Evolutionary conservation across 495 filamentous ascomycete genomes (phyloP).

Genomic region (Acidomyces sp.): DNA sequence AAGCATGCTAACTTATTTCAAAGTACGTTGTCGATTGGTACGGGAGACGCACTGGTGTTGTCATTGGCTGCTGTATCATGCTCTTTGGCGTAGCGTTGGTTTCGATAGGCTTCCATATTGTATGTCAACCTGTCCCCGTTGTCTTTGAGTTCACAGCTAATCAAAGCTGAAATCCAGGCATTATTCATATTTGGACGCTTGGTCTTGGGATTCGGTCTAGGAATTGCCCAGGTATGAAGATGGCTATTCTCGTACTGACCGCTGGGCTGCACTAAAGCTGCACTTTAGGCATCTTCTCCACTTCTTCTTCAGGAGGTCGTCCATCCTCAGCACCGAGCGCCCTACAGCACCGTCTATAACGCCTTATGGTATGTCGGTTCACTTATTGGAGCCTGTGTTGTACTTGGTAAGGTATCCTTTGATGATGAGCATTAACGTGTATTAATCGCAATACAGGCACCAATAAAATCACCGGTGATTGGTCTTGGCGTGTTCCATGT

Average conservation of each 20-base stretch:
- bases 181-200: slow-evolving; percentile 48
- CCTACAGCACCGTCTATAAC: slow-evolving; percentile 32
- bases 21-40: slow-evolving; percentile 57
- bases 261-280: too few relatives aligned
- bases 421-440: too few relatives aligned
- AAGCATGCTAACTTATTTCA: too few relatives aligned
- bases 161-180: too few relatives aligned
- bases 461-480: too few relatives aligned
- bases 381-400: slow-evolving; percentile 33
- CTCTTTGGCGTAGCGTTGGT: slow-evolving; percentile 22
- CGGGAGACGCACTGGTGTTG: slow-evolving; percentile 42
- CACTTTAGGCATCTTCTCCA: slow-evolving; percentile 27
- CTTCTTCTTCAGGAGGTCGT: slow-evolving; percentile 29
- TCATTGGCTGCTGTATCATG: slow-evolving; percentile 25
- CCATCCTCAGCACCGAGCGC: slow-evolving; percentile 32
- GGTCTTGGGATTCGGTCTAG: slow-evolving; percentile 49
- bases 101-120: slow-evolving; percentile 24
- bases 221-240: slow-evolving; percentile 25
- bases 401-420: too few relatives aligned
- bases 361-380: slow-evolving; percentile 33
- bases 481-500: slow-evolving; percentile 44
- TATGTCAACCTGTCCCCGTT: too few relatives aligned
- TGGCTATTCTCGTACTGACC: too few relatives aligned
- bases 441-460: too few relatives aligned
- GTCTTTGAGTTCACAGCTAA: too few relatives aligned